Percentiles rank a stretch among this genome's conserved stretches.
Conservation (phyloP, 2,329 filamentous ascomycete genomes). For the Hypomyces perniciosus region DNA sequence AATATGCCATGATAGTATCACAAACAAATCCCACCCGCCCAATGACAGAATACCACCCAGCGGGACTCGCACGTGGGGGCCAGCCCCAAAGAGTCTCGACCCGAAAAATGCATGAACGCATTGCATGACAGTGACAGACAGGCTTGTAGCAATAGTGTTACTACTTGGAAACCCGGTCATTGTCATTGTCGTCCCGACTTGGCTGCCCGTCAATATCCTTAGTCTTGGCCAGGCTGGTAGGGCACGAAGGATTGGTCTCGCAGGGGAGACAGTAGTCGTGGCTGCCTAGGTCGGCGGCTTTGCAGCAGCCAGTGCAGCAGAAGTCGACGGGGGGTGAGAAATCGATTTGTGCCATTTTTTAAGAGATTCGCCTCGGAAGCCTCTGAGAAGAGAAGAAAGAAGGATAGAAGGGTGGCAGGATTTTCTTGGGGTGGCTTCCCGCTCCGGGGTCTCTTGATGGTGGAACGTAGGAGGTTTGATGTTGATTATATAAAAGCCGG, state of each 20-base stretch:
- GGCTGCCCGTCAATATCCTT: slow-evolving; percentile 7
- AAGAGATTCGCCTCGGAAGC: background rate
- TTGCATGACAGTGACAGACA: no score
- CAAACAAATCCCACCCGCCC: background rate
- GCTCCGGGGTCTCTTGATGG: no score
- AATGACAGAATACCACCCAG: background rate
- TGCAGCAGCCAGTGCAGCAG: slow-evolving; percentile 29
- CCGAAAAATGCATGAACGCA: no score
- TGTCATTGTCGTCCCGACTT: background rate
- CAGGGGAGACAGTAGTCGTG: slow-evolving; percentile 28
- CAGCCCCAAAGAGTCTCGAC: background rate
- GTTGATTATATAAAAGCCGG: no score
- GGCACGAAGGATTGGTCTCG: slow-evolving; percentile 20
- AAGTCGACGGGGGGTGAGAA: slow-evolving; percentile 12
- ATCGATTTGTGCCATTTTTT: slow-evolving; percentile 9
- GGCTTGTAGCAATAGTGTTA: no score
- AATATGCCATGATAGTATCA: background rate
- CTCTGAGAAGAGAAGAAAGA: no score
- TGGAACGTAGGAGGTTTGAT: no score
- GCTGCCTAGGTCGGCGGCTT: slow-evolving; percentile 24
- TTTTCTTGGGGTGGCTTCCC: no score
- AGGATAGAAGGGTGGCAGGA: no score
- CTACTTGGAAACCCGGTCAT: background rate
- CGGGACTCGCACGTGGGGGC: slow-evolving; percentile 3
- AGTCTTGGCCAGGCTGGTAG: slow-evolving; percentile 11